A percentile compares a stretch with the other conserved stretches of the same genome.
phyloP scores from a whole-genome alignment of 2,329 filamentous ascomycete species.

The Phialemoniopsis sp. region DNA sequence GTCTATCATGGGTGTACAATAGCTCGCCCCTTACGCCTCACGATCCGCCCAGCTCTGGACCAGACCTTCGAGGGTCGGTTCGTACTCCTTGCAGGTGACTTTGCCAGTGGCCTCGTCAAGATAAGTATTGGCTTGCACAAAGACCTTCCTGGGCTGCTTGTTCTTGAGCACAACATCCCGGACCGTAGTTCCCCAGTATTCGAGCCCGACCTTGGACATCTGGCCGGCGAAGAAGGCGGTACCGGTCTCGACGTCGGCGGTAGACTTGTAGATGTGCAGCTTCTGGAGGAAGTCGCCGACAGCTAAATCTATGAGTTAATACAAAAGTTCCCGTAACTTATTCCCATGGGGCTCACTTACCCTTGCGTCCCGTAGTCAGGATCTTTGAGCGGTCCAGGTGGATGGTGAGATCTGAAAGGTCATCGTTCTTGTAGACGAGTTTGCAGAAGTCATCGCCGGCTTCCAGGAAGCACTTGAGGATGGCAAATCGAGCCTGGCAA shows the following conservation, averaged over 20 bases:
- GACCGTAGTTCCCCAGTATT: slow-evolving; percentile 80
- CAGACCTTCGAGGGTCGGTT: slow-evolving; percentile 74
- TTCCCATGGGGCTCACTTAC: slow-evolving; percentile 22
- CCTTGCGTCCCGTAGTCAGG: slow-evolving; percentile 71
- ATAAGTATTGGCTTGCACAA: slow-evolving; percentile 89
- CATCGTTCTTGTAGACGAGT: slow-evolving; percentile 67
- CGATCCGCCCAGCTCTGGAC: slow-evolving; percentile 77
- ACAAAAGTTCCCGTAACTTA: not conserved
- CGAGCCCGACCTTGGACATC: slow-evolving; percentile 76
- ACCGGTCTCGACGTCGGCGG: slow-evolving; percentile 77
- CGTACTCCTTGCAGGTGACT: slow-evolving; percentile 81
- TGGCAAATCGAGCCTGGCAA: slow-evolving; percentile 87
- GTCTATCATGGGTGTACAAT: too few relatives aligned
- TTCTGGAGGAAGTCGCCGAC: slow-evolving; percentile 87
- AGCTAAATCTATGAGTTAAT: slow-evolving; percentile 34
- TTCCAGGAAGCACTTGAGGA: slow-evolving; percentile 78
- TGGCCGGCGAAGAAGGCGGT: slow-evolving; percentile 69
- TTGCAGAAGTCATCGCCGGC: slow-evolving; percentile 85
- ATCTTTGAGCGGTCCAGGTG: slow-evolving; percentile 84
- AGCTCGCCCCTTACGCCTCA: too few relatives aligned
- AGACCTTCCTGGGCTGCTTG: slow-evolving; percentile 83
- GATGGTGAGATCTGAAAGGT: slow-evolving; percentile 78
- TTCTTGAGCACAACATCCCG: slow-evolving; percentile 70
- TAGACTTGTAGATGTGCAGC: slow-evolving; percentile 88
- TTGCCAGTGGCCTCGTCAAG: slow-evolving; percentile 64